Conservation (phyloP, 495 filamentous ascomycete genomes). For the Aspergillus heteromorphus region DNA sequence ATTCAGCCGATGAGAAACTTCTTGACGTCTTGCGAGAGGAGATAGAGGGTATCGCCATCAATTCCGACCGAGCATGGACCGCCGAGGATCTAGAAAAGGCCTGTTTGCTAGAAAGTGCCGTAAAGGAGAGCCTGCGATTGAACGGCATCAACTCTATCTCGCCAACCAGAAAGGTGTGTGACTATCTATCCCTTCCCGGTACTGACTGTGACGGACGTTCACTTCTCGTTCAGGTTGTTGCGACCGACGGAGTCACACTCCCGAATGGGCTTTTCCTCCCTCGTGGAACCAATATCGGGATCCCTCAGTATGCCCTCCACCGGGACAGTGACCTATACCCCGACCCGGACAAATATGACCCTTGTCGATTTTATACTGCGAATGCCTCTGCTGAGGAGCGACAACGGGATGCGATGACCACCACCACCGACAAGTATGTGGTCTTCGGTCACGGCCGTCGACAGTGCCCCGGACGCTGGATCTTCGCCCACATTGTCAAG, state of each 20-base stretch:
- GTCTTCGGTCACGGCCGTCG: slow-evolving; percentile 12
- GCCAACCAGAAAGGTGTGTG: slow-evolving; percentile 4
- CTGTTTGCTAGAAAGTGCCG: slow-evolving; percentile 6
- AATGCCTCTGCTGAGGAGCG: not conserved
- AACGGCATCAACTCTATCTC: slow-evolving; percentile 11
- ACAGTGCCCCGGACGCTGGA: slow-evolving; percentile 13
- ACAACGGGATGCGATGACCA: slow-evolving; percentile 2
- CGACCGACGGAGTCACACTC: slow-evolving; percentile 2
- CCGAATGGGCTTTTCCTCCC: slow-evolving; percentile 6
- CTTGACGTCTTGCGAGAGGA: slow-evolving; percentile 2
- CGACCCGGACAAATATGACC: slow-evolving; percentile 7
- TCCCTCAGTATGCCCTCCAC: slow-evolving; percentile 12
- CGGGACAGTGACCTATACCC: slow-evolving; percentile 9
- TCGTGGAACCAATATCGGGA: slow-evolving; percentile 8
- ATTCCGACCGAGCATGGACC: not conserved
- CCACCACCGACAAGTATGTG: slow-evolving; percentile 8
- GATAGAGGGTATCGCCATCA: not conserved
- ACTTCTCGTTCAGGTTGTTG: slow-evolving; percentile 3
- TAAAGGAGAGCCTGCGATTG: slow-evolving; percentile 11
- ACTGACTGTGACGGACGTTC: not conserved
- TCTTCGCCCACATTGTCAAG: slow-evolving; percentile 11
- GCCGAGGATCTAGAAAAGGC: slow-evolving; percentile 7
- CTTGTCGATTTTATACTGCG: slow-evolving; percentile 6
- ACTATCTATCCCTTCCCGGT: not conserved
- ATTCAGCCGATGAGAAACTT: not conserved